These are phyloP conservation scores for Xylariales sp. DNA, from an alignment of 2,329 filamentous ascomycete genomes.

Conservation along the genomic window DNA sequence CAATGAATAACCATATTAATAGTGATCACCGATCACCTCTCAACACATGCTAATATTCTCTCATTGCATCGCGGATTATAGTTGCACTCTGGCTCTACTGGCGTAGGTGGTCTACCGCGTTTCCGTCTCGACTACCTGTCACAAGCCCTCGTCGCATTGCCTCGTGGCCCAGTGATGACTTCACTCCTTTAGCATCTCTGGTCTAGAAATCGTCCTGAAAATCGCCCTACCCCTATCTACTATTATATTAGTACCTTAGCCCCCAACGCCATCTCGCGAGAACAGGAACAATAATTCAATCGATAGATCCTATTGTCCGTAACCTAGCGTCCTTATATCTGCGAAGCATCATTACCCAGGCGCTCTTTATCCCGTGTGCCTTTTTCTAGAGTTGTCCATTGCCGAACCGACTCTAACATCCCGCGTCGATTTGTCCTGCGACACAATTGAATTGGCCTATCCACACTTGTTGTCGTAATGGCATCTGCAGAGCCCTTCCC, in stretches of 20 bases:
- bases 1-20: too few relatives aligned
- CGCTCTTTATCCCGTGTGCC: neutral
- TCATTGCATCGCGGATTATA: neutral
- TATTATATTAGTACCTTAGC: neutral
- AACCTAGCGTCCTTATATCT: neutral
- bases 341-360: neutral
- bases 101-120: neutral
- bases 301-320: neutral
- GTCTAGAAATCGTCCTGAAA: slow-evolving; percentile 17
- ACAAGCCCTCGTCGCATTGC: slow-evolving; percentile 8
- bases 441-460: slow-evolving; percentile 1
- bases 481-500: slow-evolving; percentile 66
- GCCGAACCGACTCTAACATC: slow-evolving; percentile 4
- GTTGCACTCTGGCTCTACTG: neutral
- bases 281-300: neutral
- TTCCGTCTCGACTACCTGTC: neutral
- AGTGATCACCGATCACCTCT: slow-evolving; percentile 1
- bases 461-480: slow-evolving; percentile 51
- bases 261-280: neutral
- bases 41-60: slow-evolving; percentile 4
- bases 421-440: slow-evolving; percentile 8
- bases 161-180: slow-evolving; percentile 40
- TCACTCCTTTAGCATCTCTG: slow-evolving; percentile 48
- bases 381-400: neutral
- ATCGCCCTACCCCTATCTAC: slow-evolving; percentile 9